Evolutionary conservation across 1,284 basidiomycete genomes (phyloP), one percentile per base, ranked within the genome.

Genomic region (Coriolopsis trogii): DNA sequence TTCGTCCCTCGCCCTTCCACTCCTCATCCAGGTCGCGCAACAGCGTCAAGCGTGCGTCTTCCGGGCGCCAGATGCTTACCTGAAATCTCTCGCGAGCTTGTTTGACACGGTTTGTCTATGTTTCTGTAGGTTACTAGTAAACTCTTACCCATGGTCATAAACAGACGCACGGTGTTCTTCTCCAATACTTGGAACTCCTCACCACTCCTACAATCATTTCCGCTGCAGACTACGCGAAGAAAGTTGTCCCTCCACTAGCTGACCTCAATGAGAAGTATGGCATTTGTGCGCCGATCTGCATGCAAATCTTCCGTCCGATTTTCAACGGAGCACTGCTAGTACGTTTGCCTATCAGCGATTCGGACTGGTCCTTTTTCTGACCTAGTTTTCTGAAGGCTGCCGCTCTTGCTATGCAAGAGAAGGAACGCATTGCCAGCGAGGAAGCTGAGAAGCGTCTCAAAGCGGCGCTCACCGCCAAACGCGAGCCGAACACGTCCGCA

Each of bases 281-380:
- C 3, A 82, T 98, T 42, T 85, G 86, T 54, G 82, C 88, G 31
- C 83, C 90, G 9, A 86, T 95, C 52, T 92, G 92, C 49, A 96
- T 97, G 89, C 91, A 94, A 64, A 89, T 97, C 48, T 81, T 93
- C 40, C 84, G 95, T 8, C 93, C 94, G 4, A 86, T 90, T 51
- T 76, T 95, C 24, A 83, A 89, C 55, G 71, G 73, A 3, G 72
- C 78, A 28, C 74, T 93, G 45, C 70, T 85, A 63, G 88, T 87
- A 66, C 60, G 79, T 71, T 47, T 50, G 41, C 43, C 39, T 39
- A 48, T 30, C 18, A n/a, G n/a, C n/a, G n/a, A n/a, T n/a, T n/a
- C n/a, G n/a, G n/a, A n/a, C n/a, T n/a, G 9, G 16, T 4, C 25
- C 8, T 36, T 10, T n/a, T 39, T 42, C 28, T 44, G 6, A 36